phyloP scores from a whole-genome alignment of 106 monocot species.

The Acorus calamus region DNA sequence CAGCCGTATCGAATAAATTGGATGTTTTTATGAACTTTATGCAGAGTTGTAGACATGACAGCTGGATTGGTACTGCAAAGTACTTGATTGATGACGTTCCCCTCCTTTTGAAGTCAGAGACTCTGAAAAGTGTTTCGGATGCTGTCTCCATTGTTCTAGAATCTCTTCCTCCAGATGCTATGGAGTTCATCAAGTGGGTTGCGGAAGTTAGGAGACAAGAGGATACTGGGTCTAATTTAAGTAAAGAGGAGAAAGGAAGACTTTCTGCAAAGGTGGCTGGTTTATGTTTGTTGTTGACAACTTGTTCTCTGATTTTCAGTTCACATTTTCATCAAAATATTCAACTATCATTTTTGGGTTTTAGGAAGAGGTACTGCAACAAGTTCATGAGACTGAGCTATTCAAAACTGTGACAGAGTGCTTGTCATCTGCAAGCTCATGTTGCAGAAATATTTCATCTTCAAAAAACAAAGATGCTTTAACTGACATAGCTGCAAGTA shows the following conservation, averaged over 20 bases:
- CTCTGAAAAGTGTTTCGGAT: constrained; percentile 28
- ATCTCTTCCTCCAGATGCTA: constrained; percentile 58
- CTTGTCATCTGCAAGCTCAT: constrained; percentile 23
- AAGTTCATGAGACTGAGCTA: constrained; percentile 64
- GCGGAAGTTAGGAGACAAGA: constrained; percentile 71
- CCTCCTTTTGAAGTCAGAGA: constrained; percentile 37
- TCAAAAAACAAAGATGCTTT: constrained; percentile 27
- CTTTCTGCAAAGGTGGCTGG: constrained; percentile 60
- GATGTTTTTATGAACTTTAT: constrained; percentile 10
- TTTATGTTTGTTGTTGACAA: not conserved
- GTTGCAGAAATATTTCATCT: constrained; percentile 19
- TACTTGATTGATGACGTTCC: constrained; percentile 70
- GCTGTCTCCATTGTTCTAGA: constrained; percentile 47
- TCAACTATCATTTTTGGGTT: constrained; percentile 7
- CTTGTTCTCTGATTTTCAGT: not conserved
- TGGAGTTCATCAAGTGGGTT: constrained; percentile 88
- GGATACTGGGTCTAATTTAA: constrained; percentile 43
- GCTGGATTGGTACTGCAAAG: constrained; percentile 59
- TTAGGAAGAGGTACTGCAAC: constrained; percentile 67
- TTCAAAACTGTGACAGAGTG: constrained; percentile 50
- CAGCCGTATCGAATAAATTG: too few species aligned
- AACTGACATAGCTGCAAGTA: constrained; percentile 50
- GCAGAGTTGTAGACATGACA: constrained; percentile 89
- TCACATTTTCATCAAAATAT: not conserved
- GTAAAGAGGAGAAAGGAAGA: constrained; percentile 74